These are phyloP conservation scores for Penicillium paxilli DNA, from an alignment of 495 filamentous ascomycete species.

Conservation along the genomic window DNA sequence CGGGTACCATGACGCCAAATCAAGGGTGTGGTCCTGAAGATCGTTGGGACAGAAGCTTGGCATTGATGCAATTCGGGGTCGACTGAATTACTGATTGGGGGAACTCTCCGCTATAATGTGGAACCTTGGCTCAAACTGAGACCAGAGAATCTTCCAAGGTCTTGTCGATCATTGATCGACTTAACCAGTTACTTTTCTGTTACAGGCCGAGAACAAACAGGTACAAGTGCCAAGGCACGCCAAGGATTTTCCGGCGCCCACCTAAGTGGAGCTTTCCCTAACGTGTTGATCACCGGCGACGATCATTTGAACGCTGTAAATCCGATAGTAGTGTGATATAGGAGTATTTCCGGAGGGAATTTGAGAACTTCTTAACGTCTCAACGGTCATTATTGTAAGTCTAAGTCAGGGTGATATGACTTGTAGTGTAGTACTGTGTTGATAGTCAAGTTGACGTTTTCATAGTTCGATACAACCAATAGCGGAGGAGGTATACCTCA, in stretches of 20 bases:
- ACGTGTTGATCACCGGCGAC: background rate
- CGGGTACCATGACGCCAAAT: background rate
- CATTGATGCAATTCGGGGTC: background rate
- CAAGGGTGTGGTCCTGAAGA: background rate
- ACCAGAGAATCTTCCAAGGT: background rate
- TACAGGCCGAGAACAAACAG: background rate
- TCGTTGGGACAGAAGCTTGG: background rate
- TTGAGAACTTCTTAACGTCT: no score
- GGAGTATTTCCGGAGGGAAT: no score
- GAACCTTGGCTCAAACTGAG: background rate
- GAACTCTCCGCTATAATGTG: background rate
- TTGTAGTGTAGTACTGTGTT: background rate
- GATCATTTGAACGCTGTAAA: background rate
- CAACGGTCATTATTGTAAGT: no score
- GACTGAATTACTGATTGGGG: background rate
- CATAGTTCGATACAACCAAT: background rate
- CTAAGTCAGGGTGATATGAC: no score
- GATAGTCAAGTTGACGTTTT: background rate
- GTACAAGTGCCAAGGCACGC: background rate
- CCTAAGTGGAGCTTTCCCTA: background rate
- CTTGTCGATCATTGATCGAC: conserved; percentile 1
- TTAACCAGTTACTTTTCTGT: background rate
- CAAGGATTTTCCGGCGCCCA: background rate
- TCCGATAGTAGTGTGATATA: background rate
- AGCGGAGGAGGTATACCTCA: background rate